Conservation (phyloP, 768 basidiomycete genomes). For the Mycena capillaripes region DNA sequence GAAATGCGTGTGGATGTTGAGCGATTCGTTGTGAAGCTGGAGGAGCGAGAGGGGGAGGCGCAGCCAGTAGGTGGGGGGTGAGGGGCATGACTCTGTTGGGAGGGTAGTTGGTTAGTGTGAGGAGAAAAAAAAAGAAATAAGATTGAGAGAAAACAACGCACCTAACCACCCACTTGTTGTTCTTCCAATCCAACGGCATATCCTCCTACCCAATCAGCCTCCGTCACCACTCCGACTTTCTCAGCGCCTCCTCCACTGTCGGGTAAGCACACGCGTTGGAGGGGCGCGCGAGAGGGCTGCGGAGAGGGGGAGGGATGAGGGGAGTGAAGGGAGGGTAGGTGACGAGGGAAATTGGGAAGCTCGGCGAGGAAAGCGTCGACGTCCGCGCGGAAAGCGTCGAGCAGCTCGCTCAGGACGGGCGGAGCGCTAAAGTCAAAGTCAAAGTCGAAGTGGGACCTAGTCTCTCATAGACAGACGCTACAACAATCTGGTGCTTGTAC, state of each 20-base stretch:
- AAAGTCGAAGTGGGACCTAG: not conserved
- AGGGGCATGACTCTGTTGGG: conserved; percentile 91
- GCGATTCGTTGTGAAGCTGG: conserved; percentile 88
- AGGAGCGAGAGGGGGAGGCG: conserved; percentile 86
- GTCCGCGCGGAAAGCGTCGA: conserved; percentile 30
- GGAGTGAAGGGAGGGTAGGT: conserved; percentile 62
- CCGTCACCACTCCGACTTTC: not conserved
- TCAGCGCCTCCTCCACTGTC: conserved; percentile 44
- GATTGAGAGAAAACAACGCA: not conserved
- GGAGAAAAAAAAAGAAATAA: not conserved
- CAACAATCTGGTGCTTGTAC: too few species aligned
- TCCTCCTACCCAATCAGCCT: not conserved
- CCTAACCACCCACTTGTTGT: not conserved
- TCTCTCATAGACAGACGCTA: too few species aligned
- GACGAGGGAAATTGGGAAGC: conserved; percentile 46
- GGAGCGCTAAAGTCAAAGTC: conserved; percentile 46
- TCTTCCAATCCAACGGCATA: not conserved
- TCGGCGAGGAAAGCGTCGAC: conserved; percentile 50
- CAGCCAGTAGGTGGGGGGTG: conserved; percentile 83
- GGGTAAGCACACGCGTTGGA: conserved; percentile 67
- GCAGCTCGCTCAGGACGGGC: conserved; percentile 33
- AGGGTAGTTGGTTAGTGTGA: conserved; percentile 38
- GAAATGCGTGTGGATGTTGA: conserved; percentile 95
- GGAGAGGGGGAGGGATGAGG: conserved; percentile 58
- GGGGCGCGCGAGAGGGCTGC: conserved; percentile 39